Percentiles rank a stretch among this genome's conserved stretches.
phyloP scores from a whole-genome alignment of 768 basidiomycete species.

The Neoboletus brunneissimus region DNA sequence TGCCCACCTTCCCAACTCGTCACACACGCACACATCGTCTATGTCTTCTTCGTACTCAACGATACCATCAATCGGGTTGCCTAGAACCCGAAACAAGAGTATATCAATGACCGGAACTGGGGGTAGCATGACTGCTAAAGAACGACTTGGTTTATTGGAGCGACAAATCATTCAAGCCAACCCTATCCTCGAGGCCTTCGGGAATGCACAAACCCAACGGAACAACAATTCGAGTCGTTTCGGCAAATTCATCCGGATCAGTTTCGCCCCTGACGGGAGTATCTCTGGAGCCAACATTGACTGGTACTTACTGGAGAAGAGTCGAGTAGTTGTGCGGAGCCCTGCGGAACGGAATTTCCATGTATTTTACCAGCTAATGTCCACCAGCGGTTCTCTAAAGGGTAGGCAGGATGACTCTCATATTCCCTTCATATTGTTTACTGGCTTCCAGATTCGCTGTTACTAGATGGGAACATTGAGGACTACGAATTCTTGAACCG shows the following conservation, averaged over 20 bases:
- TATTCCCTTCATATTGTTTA: conserved; percentile 7
- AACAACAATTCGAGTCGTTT: conserved; percentile 99
- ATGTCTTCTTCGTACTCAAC: conserved; percentile 51
- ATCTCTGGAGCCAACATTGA: conserved; percentile 98
- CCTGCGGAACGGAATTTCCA: conserved; percentile 93
- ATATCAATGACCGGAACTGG: conserved; percentile 44
- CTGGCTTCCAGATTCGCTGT: conserved; percentile 53
- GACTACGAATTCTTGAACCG: conserved; percentile 92
- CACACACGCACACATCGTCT: conserved; percentile 68
- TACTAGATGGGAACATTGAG: conserved; percentile 70
- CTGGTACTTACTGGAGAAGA: conserved; percentile 99
- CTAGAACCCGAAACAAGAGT: conserved; percentile 61
- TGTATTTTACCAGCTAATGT: conserved; percentile 93
- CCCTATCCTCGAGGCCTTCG: conserved; percentile 95
- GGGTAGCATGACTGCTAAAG: conserved; percentile 56
- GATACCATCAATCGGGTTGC: conserved; percentile 66
- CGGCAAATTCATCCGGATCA: conserved; percentile 96
- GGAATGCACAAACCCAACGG: conserved; percentile 96
- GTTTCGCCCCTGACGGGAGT: conserved; percentile 88
- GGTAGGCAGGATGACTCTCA: conserved; percentile 40
- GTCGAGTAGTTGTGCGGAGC: conserved; percentile 84
- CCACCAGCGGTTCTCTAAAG: conserved; percentile 67
- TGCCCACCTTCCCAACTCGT: conserved; percentile 50
- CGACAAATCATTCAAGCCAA: conserved; percentile 97
- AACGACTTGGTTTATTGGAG: conserved; percentile 83